A percentile compares a stretch with the other conserved stretches of the same genome.
These are phyloP conservation scores for Sarocladium brachiariae DNA, from an alignment of 2,329 filamentous ascomycete genomes.

Conservation along the genomic window DNA sequence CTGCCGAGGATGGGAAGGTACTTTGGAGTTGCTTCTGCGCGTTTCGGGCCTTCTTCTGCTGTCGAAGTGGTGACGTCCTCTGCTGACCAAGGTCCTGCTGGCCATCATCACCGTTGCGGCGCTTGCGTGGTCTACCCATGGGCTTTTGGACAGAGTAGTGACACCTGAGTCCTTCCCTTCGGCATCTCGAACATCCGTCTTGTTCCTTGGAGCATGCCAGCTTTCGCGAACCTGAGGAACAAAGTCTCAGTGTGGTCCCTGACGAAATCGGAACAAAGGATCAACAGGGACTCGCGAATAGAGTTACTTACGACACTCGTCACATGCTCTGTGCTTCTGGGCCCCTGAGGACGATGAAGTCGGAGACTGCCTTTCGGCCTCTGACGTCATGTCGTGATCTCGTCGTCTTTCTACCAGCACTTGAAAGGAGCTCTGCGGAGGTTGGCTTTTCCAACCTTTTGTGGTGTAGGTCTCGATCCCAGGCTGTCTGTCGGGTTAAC, in stretches of 20 bases:
- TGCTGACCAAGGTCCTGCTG: not conserved
- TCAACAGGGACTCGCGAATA: no score
- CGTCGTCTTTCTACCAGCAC: no score
- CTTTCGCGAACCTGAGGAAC: conserved; percentile 49
- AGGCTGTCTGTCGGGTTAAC: no score
- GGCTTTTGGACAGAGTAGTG: conserved; percentile 59
- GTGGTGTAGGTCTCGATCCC: no score
- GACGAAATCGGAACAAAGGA: no score
- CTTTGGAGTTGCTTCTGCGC: not conserved
- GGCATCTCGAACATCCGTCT: conserved; percentile 53
- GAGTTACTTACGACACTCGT: conserved; percentile 55
- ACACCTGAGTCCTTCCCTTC: conserved; percentile 48
- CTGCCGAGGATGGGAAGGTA: not conserved
- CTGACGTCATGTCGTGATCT: conserved; percentile 17
- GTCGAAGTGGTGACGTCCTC: not conserved
- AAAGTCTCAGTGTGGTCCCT: conserved; percentile 16
- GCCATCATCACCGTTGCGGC: conserved; percentile 30
- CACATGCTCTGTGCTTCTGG: conserved; percentile 55
- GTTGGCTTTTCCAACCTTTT: no score
- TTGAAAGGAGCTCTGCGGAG: no score
- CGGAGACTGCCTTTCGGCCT: conserved; percentile 10
- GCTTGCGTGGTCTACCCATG: conserved; percentile 59
- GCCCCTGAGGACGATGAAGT: conserved; percentile 12
- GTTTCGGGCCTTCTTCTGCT: not conserved
- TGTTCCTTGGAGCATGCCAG: conserved; percentile 58